Base-by-base conservation (phyloP, 192 early-diverging fungal genomes). In the Coemansia sp. region DNA sequence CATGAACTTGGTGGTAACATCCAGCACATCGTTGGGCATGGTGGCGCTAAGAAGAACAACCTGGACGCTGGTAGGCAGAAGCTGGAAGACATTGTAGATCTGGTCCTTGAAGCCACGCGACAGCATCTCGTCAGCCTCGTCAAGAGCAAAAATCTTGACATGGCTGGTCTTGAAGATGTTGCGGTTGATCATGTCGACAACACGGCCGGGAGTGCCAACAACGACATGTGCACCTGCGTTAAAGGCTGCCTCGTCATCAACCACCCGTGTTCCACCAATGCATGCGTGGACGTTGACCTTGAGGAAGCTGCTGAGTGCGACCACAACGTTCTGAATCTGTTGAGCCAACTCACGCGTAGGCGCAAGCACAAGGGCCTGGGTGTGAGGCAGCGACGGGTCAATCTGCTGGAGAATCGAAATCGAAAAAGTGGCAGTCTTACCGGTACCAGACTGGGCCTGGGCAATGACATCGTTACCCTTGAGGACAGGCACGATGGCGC, bases 361-460 rank as follows among this genome's bases (percentile, higher is more conserved):
- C 69, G 96, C 93, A 62, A 99, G 91, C 67, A 99, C 91, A 37
- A 99, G 89, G 39, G 98, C 97, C 83, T 99, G 98, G 75, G 88
- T 90, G 83, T 94, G 85, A 63, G 86, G 86, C 64, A 90, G 73
- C 52, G 76, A 72, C 56, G 87, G 81, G 81, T 98, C 93, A 62
- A 99, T 86, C 68, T 90, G 91, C 79, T 99, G 97, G 64, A 99
- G 92, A 74, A 96, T 94, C 56, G 96, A 95, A 80, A 99, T 98
- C 70, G 96, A 98, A 91, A 98, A 99, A 66, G 98, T 99, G 71
- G 97, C 97, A 65, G 96, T 98, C 87, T 99, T 99, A 81, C 97
- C 98, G 74, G 97, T 98, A 88, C 98, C 98, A 62, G 97, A 98
- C 88, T 99, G 97, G 40, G 98, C 98, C 89, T 99, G 98, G 60